Evolutionary conservation across 257 asterid species (phyloP), one percentile per base, ranked within the genome.

Genomic region (Ophiorrhiza pumila): DNA sequence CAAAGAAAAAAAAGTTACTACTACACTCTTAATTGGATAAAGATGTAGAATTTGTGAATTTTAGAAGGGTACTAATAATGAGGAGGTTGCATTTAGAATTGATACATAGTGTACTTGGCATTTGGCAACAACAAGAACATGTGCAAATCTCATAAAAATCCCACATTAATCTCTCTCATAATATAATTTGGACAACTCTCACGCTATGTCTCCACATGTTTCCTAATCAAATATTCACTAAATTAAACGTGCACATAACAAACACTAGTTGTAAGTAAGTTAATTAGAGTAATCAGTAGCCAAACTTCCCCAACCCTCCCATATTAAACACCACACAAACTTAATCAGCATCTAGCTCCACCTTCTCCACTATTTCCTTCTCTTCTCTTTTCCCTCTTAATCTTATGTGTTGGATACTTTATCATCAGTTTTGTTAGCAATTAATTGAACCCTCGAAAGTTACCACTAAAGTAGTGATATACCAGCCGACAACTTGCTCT

Each of bases 201-300:
- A 43, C 59, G 70, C 22, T 68, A 77, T 65, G 86, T 74, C 80
- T 67, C 76, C 87, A 84, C 91, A 84, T 85, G 90, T 68, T 65
- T 69, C 77, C 83, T 77, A 64, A 80, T 64, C 77, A 64, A 73
- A 17, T 77, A 76, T 71, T 84, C 80, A 84, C 77, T 68, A 20
- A 83, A 65, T 42, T 65, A 65, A 74, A 80, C 84, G 85, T 84
- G 91, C 80, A 83, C 83, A 72, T 72, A 81, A 84, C 82, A 78
- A 76, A 79, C 82, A 80, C 82, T 59, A 17, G 65, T 63, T 5
- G 45, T 14, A n/a, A 2, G 7, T 35, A 70, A 2, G 4, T 37
- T 12, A 68, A 9, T 74, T 32, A 39, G n/a, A 46, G 50, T 56
- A 66, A 18, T 65, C 56, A 8, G 25, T 60, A 77, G 53, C 71